These are phyloP conservation scores for Lasiosphaeris hirsuta DNA, from an alignment of 495 filamentous ascomycete genomes.

Conservation along the genomic window DNA sequence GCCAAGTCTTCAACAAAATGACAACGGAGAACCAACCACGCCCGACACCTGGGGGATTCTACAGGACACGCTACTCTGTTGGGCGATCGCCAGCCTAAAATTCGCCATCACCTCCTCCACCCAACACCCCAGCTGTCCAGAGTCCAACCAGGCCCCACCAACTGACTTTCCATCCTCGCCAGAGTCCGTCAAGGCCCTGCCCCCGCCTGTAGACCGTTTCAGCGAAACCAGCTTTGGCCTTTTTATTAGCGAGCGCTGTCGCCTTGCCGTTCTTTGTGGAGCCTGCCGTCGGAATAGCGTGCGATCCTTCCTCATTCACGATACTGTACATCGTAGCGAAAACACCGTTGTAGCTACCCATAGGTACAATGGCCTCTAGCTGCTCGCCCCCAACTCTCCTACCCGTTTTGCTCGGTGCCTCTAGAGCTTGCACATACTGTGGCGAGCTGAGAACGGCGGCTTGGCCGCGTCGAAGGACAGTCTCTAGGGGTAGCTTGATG, in stretches of 20 bases:
- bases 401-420: constrained; percentile 28
- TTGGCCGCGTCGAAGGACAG: constrained; percentile 84
- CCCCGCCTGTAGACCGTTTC: constrained; percentile 58
- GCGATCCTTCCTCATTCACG: constrained; percentile 73
- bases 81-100: constrained; percentile 27
- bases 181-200: constrained; percentile 80
- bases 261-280: constrained; percentile 5
- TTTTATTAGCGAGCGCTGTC: constrained; percentile 21
- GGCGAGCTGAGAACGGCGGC: constrained; percentile 56
- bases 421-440: constrained; percentile 41
- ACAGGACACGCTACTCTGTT: not conserved
- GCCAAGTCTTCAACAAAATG: not conserved
- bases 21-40: constrained; percentile 7
- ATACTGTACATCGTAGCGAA: constrained; percentile 86
- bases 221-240: constrained; percentile 32
- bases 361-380: constrained; percentile 69
- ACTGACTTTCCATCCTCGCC: constrained; percentile 90
- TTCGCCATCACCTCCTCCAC: constrained; percentile 47
- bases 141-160: constrained; percentile 93
- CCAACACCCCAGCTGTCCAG: constrained; percentile 54
- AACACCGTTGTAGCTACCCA: constrained; percentile 74
- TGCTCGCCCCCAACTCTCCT: constrained; percentile 8
- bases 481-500: constrained; percentile 84
- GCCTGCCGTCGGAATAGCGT: constrained; percentile 33
- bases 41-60: not conserved